These are phyloP conservation scores for Combretum micranthum DNA, from an alignment of 345 rosid genomes.

Conservation along the genomic window DNA sequence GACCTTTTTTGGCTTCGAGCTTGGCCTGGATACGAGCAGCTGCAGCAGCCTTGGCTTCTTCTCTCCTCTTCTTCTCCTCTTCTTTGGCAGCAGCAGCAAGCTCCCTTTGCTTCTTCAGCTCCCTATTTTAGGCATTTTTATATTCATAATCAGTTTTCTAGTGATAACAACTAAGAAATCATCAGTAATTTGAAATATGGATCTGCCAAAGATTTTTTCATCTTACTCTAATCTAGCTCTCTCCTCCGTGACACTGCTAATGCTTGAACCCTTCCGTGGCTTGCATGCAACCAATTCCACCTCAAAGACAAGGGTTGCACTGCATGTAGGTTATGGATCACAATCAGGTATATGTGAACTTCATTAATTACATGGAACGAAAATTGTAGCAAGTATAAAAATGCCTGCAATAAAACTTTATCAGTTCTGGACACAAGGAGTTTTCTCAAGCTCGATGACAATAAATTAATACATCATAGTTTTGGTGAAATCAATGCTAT, in stretches of 20 bases:
- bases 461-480: too few species aligned
- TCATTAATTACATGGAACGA: too few species aligned
- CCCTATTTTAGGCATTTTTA: conserved; percentile 29
- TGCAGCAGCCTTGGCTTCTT: conserved; percentile 88
- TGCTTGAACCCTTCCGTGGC: conserved; percentile 75
- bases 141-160: neutral
- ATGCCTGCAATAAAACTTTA: too few species aligned
- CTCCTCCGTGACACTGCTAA: conserved; percentile 64
- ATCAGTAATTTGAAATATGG: too few species aligned
- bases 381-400: too few species aligned
- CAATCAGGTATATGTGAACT: too few species aligned
- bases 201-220: neutral
- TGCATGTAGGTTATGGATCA: conserved; percentile 20
- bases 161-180: too few species aligned
- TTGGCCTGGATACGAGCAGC: conserved; percentile 93
- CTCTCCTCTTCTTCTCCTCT: conserved; percentile 78
- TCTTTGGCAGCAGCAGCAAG: conserved; percentile 67
- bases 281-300: conserved; percentile 75
- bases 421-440: too few species aligned
- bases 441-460: too few species aligned
- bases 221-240: conserved; percentile 90
- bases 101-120: conserved; percentile 92
- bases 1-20: conserved; percentile 73
- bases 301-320: conserved; percentile 81
- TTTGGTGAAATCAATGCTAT: too few species aligned